A percentile compares a stretch with the other conserved stretches of the same genome.
Conservation (phyloP, 2,329 filamentous ascomycete species). For the Fusarium beomiforme region DNA sequence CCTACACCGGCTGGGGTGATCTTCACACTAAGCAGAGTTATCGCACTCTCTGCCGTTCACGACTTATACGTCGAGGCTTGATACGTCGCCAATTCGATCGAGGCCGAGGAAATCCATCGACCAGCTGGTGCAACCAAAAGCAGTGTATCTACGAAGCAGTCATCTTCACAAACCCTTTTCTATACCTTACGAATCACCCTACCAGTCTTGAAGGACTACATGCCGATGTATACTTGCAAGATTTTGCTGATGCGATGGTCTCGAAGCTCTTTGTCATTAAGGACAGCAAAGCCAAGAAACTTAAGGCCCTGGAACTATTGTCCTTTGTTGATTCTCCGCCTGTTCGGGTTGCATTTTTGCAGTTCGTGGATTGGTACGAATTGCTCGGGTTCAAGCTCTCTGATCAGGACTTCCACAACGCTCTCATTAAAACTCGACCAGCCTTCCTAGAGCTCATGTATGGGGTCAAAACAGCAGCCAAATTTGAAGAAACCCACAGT, state of each 20-base stretch:
- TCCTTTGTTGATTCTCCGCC: conserved; percentile 43
- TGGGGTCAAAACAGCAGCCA: conserved; percentile 9
- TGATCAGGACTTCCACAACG: conserved; percentile 3
- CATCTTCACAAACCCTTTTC: conserved; percentile 15
- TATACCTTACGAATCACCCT: conserved; percentile 3
- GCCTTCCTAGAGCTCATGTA: conserved; percentile 35
- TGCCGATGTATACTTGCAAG: conserved; percentile 24
- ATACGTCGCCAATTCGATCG: conserved; percentile 27
- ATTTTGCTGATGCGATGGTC: conserved; percentile 32
- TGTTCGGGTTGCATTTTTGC: conserved; percentile 37
- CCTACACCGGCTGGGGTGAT: neutral
- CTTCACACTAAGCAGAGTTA: neutral
- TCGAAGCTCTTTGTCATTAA: conserved; percentile 10
- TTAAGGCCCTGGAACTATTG: conserved; percentile 27
- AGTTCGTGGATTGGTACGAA: conserved; percentile 9
- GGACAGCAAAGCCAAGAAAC: conserved; percentile 1
- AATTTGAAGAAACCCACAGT: conserved; percentile 4
- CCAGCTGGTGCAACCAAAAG: conserved; percentile 32
- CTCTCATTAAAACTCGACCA: conserved; percentile 11
- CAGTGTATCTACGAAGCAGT: conserved; percentile 15
- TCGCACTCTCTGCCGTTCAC: conserved; percentile 20
- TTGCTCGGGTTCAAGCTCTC: neutral
- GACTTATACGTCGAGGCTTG: conserved; percentile 22
- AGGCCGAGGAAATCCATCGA: conserved; percentile 31
- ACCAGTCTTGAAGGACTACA: conserved; percentile 8